Base-by-base conservation (phyloP, 768 basidiomycete species). In the Hydnomerulius pinastri region DNA sequence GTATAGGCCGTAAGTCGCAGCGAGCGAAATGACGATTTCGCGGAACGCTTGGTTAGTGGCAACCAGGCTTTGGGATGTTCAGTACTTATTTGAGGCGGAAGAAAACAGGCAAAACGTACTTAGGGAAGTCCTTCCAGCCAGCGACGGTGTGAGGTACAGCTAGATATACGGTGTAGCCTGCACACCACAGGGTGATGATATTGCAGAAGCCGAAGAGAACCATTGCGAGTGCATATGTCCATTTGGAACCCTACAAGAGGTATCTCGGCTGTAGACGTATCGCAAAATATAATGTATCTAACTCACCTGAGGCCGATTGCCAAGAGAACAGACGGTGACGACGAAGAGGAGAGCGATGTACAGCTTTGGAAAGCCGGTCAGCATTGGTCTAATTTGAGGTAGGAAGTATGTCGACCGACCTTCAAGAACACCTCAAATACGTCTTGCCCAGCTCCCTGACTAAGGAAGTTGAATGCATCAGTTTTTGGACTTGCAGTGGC, bases 331-430 rank as follows among this genome's bases (percentile, higher is more conserved):
- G 44, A 92, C 87, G 43, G 85, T 75, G 55, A 87, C 79, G 46
- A 93, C 80, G 69, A 90, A 93, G 58, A 96, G 74, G 40, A 94
- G 76, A 35, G 80, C 87, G 55, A 96, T 89, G 69, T 94, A 96
- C 42, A 96, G 70, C 75, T 89, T 48, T 10, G 4, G 4, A 29
- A 20, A 30, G 27, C 42, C 5, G 12, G 23, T 65, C n/a, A 53
- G 40, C 11, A 32, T n/a, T 43, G 75, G 43, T 74, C 13, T 36
- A 18, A 46, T 21, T 36, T n/a, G 15, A 13, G 3, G n/a, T 17
- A n/a, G 21, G 11, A 20, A 35, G 23, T 8, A 35, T 35, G 4
- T 15, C 24, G 32, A 65, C 74, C 23, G 28, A 67, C 65, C 69
- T 79, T 83, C 50, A 83, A 76, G 76, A 93, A 90, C 35, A 93